A percentile compares a stretch with the other conserved stretches of the same genome.
These are phyloP conservation scores for Blumeria graminis DNA, from an alignment of 2,329 filamentous ascomycete species.

Conservation along the genomic window DNA sequence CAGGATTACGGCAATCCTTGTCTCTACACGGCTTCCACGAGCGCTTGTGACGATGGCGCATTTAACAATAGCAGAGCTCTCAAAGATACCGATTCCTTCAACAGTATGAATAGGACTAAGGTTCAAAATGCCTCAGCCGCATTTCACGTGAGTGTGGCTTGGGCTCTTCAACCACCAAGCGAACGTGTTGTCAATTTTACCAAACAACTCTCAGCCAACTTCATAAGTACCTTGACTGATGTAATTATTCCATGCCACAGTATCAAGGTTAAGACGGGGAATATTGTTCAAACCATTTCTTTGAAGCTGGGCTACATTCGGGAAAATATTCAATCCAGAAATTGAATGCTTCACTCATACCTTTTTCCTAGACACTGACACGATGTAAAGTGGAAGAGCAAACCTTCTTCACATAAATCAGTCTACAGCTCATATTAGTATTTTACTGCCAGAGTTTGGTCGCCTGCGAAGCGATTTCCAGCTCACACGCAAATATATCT, in stretches of 20 bases:
- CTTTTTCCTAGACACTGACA: too few species aligned
- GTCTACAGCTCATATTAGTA: too few species aligned
- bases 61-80: background rate
- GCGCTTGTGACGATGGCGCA: background rate
- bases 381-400: too few species aligned
- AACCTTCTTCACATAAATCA: too few species aligned
- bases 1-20: constrained; percentile 37
- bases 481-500: too few species aligned
- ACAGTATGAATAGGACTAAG: constrained; percentile 4
- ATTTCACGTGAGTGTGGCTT: constrained; percentile 81
- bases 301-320: constrained; percentile 10
- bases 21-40: constrained; percentile 30
- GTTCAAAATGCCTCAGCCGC: constrained; percentile 24
- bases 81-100: background rate
- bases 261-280: constrained; percentile 55
- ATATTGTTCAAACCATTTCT: constrained; percentile 30
- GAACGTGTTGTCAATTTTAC: constrained; percentile 20
- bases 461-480: too few species aligned
- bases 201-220: constrained; percentile 5
- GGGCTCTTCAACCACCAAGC: constrained; percentile 38
- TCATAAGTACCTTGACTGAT: constrained; percentile 8
- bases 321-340: too few species aligned
- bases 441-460: too few species aligned
- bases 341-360: too few species aligned
- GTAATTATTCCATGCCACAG: constrained; percentile 30